phyloP scores from a whole-genome alignment of 257 asterid genomes.

The Nicotiana benthamiana region DNA sequence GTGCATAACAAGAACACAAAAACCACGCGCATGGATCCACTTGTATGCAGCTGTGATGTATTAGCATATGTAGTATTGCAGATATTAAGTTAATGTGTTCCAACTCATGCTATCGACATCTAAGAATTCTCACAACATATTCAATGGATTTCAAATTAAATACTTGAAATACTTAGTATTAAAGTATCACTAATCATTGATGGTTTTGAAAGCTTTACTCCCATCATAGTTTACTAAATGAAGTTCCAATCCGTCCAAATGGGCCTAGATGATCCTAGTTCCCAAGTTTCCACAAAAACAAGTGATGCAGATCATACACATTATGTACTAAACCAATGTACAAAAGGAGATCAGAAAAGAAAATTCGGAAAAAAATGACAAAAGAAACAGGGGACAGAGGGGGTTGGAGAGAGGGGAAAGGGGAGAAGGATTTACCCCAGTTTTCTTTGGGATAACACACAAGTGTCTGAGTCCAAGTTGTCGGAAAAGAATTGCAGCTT shows the following conservation, averaged over 20 bases:
- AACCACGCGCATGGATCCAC: not conserved
- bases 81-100: not conserved
- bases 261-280: not conserved
- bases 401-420: not conserved
- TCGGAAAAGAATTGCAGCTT: slow-evolving; percentile 83
- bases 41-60: not conserved
- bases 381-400: not conserved
- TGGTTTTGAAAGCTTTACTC: not conserved
- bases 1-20: not conserved
- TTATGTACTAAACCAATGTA: not conserved
- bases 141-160: not conserved
- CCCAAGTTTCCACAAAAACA: not conserved
- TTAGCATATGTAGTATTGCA: not conserved
- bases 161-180: not conserved
- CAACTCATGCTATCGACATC: not conserved
- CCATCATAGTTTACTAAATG: not conserved
- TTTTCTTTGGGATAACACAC: slow-evolving; percentile 81
- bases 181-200: not conserved
- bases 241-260: not conserved
- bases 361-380: not conserved
- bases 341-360: not conserved
- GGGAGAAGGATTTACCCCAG: slow-evolving; percentile 44
- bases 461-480: slow-evolving; percentile 88
- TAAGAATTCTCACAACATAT: not conserved
- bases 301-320: not conserved